phyloP scores from a whole-genome alignment of 2,329 filamentous ascomycete genomes.

The Aureobasidium mangrovei region DNA sequence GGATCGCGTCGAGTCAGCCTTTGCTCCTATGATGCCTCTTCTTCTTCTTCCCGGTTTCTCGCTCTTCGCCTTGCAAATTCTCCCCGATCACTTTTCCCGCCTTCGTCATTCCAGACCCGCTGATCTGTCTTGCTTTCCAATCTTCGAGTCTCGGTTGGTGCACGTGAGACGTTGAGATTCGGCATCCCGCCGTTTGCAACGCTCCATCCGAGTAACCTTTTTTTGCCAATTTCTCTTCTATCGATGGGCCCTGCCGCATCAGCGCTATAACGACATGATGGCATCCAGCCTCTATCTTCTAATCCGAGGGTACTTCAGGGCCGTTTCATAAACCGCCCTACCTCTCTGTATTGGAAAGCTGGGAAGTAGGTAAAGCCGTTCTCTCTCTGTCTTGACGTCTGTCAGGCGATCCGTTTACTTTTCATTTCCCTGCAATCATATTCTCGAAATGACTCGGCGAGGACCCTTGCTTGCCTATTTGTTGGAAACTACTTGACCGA shows the following conservation, averaged over 20 bases:
- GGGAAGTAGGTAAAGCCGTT: too few species aligned
- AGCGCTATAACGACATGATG: neutral
- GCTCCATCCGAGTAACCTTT: neutral
- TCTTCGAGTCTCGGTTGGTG: constrained; percentile 1
- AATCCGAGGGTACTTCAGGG: neutral
- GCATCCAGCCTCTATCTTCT: neutral
- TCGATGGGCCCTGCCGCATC: neutral
- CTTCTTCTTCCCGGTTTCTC: neutral
- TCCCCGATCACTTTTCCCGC: neutral
- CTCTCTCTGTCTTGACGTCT: too few species aligned
- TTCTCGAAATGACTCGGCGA: too few species aligned
- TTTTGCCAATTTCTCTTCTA: neutral
- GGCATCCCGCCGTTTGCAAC: constrained; percentile 2
- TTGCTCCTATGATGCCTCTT: neutral
- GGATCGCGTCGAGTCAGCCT: neutral
- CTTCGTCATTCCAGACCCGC: neutral
- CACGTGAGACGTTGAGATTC: constrained; percentile 11
- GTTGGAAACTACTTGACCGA: too few species aligned
- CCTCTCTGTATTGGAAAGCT: neutral
- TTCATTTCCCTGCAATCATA: too few species aligned
- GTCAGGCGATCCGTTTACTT: too few species aligned
- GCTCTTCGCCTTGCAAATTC: neutral
- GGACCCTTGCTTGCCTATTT: too few species aligned
- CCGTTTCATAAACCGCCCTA: neutral
- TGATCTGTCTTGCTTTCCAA: neutral